phyloP scores from a whole-genome alignment of 306 rosid genomes.

The Lagenaria siceraria region DNA sequence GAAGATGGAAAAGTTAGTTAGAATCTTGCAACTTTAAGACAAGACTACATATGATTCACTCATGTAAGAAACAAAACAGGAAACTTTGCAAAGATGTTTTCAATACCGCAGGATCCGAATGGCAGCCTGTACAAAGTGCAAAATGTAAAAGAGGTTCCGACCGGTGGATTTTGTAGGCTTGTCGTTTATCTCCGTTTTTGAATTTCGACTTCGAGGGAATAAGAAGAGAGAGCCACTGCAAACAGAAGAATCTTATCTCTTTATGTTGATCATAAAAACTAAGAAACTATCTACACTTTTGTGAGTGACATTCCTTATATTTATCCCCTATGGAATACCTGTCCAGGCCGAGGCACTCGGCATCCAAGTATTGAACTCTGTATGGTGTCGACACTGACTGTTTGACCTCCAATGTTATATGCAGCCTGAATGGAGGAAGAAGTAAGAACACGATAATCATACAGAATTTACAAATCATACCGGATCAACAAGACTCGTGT shows the following conservation, averaged over 20 bases:
- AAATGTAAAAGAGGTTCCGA: constrained; percentile 70
- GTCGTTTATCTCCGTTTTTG: constrained; percentile 55
- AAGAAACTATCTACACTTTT: neutral
- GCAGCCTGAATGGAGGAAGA: constrained; percentile 63
- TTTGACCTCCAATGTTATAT: constrained; percentile 82
- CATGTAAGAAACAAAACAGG: neutral
- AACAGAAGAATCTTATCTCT: constrained; percentile 7
- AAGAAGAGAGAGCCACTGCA: constrained; percentile 70
- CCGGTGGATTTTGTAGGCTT: constrained; percentile 51
- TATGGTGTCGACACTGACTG: constrained; percentile 75
- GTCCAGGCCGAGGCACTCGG: constrained; percentile 84
- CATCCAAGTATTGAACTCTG: constrained; percentile 77
- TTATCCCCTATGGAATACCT: constrained; percentile 30
- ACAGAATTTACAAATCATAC: neutral
- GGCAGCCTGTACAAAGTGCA: constrained; percentile 81
- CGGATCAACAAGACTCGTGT: neutral
- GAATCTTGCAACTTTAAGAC: neutral
- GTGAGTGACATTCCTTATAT: neutral
- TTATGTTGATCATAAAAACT: neutral
- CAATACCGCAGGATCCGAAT: constrained; percentile 91
- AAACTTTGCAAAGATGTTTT: neutral
- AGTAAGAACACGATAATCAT: neutral
- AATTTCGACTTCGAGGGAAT: constrained; percentile 53
- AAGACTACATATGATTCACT: neutral
- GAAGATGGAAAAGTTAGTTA: neutral